phyloP scores from a whole-genome alignment of 2,329 filamentous ascomycete genomes.

The Penicillium sp. region DNA sequence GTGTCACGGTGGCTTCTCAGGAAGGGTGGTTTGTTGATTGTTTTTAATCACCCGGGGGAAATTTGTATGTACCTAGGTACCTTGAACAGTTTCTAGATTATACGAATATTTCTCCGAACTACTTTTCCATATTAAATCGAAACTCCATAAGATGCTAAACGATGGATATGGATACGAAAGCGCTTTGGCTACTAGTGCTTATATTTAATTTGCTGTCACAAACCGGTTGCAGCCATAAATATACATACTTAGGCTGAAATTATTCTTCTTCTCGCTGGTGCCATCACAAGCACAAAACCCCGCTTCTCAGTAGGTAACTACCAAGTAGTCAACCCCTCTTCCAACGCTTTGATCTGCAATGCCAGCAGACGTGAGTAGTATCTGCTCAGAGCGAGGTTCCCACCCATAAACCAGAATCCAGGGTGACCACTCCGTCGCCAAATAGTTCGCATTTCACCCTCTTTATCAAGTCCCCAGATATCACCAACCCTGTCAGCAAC shows the following conservation, averaged over 20 bases:
- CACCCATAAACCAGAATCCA: slow-evolving; percentile 68
- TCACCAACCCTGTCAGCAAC: slow-evolving; percentile 60
- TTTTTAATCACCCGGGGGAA: background rate
- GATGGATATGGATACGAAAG: background rate
- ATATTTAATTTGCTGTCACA: background rate
- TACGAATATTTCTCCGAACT: background rate
- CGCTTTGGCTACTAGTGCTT: background rate
- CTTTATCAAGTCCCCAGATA: slow-evolving; percentile 62
- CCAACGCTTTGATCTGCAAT: slow-evolving; percentile 51
- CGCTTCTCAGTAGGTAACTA: background rate
- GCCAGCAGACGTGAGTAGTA: slow-evolving; percentile 59
- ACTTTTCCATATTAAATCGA: background rate
- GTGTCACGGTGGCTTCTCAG: slow-evolving; percentile 31
- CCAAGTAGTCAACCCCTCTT: slow-evolving; percentile 30
- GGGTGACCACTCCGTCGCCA: slow-evolving; percentile 64
- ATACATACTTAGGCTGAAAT: background rate
- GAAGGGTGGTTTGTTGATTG: slow-evolving; percentile 28
- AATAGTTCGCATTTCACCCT: slow-evolving; percentile 58
- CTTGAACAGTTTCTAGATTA: background rate
- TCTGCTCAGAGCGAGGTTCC: slow-evolving; percentile 63
- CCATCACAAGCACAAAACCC: background rate
- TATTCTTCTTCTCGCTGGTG: background rate
- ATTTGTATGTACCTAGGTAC: background rate
- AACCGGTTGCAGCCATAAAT: background rate
- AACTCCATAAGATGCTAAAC: background rate